Conservation (phyloP, 176 grass and related monocot genomes). For the Hyparrhenia diplandra region DNA sequence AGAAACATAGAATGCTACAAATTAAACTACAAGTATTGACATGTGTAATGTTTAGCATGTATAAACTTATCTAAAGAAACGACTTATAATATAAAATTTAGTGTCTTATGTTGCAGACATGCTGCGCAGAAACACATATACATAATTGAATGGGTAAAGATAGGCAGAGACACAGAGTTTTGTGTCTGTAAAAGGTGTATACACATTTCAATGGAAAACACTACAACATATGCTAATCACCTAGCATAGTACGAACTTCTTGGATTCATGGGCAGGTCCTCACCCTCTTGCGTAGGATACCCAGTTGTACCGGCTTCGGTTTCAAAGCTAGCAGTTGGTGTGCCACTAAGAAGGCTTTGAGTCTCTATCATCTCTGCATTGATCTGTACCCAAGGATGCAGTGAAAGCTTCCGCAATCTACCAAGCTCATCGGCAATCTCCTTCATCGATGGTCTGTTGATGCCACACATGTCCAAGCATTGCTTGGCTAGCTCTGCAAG, state of each 20-base stretch:
- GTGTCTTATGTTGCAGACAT: no score
- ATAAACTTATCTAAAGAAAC: no score
- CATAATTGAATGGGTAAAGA: no score
- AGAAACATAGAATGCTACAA: no score
- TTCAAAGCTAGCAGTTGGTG: not conserved
- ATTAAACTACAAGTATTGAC: no score
- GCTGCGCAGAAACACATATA: no score
- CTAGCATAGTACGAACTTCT: slow-evolving; percentile 24
- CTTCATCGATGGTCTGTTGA: slow-evolving; percentile 30
- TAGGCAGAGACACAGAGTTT: no score
- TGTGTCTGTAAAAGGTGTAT: no score
- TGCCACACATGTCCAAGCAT: slow-evolving; percentile 34
- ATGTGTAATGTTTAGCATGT: no score
- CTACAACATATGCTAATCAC: not conserved
- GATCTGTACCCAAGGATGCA: slow-evolving; percentile 20
- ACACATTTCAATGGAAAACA: not conserved
- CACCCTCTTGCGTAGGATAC: not conserved
- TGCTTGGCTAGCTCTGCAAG: slow-evolving; percentile 24
- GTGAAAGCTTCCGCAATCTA: slow-evolving; percentile 9
- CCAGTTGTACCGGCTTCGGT: not conserved
- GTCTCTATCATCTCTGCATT: not conserved
- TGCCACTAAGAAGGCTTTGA: not conserved
- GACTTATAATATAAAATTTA: no score
- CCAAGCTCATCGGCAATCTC: slow-evolving; percentile 18
- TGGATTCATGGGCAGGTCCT: slow-evolving; percentile 32